These are phyloP conservation scores for Pilaira anomala DNA, from an alignment of 192 early-diverging fungal genomes.

Conservation along the genomic window DNA sequence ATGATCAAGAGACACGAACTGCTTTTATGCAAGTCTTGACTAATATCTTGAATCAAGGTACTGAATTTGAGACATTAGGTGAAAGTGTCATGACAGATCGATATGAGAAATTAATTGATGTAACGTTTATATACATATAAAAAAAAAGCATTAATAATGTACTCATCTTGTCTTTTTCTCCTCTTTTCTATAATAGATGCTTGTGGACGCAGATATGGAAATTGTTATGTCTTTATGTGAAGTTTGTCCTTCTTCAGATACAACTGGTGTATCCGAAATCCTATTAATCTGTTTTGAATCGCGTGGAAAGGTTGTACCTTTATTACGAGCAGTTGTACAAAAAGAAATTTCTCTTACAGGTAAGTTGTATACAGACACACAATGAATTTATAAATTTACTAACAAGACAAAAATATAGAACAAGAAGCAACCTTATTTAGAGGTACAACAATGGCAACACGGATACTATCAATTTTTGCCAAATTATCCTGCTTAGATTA, in stretches of 20 bases:
- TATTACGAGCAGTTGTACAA: slow-evolving; percentile 64
- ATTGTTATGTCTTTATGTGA: slow-evolving; percentile 71
- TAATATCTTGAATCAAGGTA: slow-evolving; percentile 71
- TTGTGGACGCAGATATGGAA: slow-evolving; percentile 59
- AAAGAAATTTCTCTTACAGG: slow-evolving; percentile 70
- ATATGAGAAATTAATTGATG: slow-evolving; percentile 64
- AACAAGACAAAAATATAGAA: slow-evolving; percentile 9
- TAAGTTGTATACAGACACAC: slow-evolving; percentile 25
- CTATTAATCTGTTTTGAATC: slow-evolving; percentile 68
- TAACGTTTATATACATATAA: slow-evolving; percentile 15
- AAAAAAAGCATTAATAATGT: background rate
- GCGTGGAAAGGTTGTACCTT: slow-evolving; percentile 46
- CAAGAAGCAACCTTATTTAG: slow-evolving; percentile 78
- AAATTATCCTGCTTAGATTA: slow-evolving; percentile 77
- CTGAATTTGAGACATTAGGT: slow-evolving; percentile 64
- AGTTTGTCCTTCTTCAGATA: slow-evolving; percentile 64
- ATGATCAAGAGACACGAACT: slow-evolving; percentile 70
- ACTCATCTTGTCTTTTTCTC: background rate
- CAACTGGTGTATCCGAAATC: slow-evolving; percentile 70
- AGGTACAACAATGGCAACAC: slow-evolving; percentile 85
- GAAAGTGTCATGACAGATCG: slow-evolving; percentile 56
- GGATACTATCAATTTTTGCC: slow-evolving; percentile 75
- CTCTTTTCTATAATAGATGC: slow-evolving; percentile 15
- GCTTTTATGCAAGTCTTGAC: slow-evolving; percentile 81
- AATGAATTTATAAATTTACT: no score